Evolutionary conservation across 768 basidiomycete genomes (phyloP).

Genomic region (Rhizopogon salebrosus): DNA sequence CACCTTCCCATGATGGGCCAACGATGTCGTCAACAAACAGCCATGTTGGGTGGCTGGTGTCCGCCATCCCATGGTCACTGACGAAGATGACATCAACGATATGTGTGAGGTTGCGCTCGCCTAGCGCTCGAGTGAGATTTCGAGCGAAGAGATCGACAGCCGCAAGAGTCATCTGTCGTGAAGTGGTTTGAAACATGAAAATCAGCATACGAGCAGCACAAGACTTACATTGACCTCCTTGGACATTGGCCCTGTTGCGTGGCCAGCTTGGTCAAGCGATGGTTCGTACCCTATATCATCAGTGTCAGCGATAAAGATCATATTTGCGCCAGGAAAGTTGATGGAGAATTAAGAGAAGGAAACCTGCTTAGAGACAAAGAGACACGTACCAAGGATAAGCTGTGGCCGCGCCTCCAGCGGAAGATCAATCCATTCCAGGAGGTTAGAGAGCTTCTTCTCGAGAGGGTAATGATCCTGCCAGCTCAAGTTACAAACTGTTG

Average conservation of each 20-base stretch:
- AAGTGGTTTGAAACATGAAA: background rate
- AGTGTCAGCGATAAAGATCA: background rate
- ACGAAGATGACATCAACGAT: constrained; percentile 90
- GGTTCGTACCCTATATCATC: constrained; percentile 65
- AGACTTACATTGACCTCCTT: constrained; percentile 59
- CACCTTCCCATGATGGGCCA: constrained; percentile 61
- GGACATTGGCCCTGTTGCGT: constrained; percentile 65
- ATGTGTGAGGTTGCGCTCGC: constrained; percentile 68
- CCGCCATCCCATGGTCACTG: constrained; percentile 89
- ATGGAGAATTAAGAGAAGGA: constrained; percentile 1
- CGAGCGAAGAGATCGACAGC: constrained; percentile 72
- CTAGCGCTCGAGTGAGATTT: constrained; percentile 58
- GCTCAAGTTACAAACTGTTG: background rate
- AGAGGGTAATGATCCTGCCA: constrained; percentile 56
- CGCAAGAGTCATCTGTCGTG: constrained; percentile 51
- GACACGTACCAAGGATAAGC: constrained; percentile 58
- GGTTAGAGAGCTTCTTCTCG: constrained; percentile 66
- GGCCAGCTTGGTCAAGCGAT: constrained; percentile 82
- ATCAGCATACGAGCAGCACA: background rate
- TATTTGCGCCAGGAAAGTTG: background rate
- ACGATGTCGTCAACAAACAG: constrained; percentile 76
- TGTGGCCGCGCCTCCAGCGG: constrained; percentile 68
- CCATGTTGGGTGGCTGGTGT: constrained; percentile 72
- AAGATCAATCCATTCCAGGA: constrained; percentile 80
- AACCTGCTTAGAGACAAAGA: background rate